These are phyloP conservation scores for Trichomonascaceae sp. DNA, from an alignment of 1,139 yeast species.

Conservation along the genomic window DNA sequence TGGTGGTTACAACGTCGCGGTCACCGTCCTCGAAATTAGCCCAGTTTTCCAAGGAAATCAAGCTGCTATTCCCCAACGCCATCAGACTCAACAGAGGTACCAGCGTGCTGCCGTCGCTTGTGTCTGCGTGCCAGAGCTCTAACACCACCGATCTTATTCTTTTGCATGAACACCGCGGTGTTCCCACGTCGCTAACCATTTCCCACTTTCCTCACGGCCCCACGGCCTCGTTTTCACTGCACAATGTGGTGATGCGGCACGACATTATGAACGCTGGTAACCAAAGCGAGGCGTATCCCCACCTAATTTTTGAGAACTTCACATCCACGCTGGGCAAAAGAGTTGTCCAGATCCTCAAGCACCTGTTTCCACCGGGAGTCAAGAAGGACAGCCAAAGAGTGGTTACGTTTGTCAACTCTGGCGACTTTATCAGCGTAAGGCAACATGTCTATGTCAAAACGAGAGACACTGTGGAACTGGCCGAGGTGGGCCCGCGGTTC, in stretches of 20 bases:
- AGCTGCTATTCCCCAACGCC: conserved; percentile 78
- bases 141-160: conserved; percentile 73
- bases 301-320: conserved; percentile 83
- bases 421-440: conserved; percentile 84
- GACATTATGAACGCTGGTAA: conserved; percentile 81
- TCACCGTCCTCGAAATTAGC: conserved; percentile 75
- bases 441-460: conserved; percentile 91
- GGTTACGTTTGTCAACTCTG: conserved; percentile 78
- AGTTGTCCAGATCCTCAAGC: conserved; percentile 68
- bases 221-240: conserved; percentile 84
- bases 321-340: conserved; percentile 74
- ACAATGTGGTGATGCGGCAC: conserved; percentile 88
- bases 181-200: conserved; percentile 84
- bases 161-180: conserved; percentile 95
- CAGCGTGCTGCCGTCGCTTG: conserved; percentile 73
- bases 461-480: conserved; percentile 73
- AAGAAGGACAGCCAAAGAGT: conserved; percentile 82
- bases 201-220: conserved; percentile 99
- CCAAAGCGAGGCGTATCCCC: conserved; percentile 87
- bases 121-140: conserved; percentile 66
- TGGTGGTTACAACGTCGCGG: conserved; percentile 86
- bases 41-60: conserved; percentile 88
- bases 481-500: conserved; percentile 97
- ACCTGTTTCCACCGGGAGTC: conserved; percentile 94
- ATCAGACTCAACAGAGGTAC: conserved; percentile 88